A percentile compares a stretch with the other conserved stretches of the same genome.
Conservation (phyloP, 208 protist species). For the Trypanosoma cruzi region DNA sequence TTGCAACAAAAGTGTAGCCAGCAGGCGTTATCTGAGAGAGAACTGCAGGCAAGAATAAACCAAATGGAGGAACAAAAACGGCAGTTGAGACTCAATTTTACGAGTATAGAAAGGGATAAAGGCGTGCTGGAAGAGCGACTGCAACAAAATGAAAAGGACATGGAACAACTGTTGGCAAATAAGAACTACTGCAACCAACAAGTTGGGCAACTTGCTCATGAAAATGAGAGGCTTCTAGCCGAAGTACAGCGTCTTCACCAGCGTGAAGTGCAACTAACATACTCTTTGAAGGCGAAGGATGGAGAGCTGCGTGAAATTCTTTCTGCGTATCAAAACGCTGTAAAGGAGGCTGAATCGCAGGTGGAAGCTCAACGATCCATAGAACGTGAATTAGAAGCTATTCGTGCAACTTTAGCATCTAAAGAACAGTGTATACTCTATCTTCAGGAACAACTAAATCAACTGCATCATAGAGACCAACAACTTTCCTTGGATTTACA, state of each 20-base stretch:
- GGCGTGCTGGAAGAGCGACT: slow-evolving; percentile 54
- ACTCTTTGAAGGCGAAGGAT: slow-evolving; percentile 76
- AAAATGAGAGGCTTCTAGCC: slow-evolving; percentile 67
- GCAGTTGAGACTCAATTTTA: slow-evolving; percentile 32
- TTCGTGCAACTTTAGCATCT: slow-evolving; percentile 57
- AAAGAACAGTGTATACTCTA: slow-evolving; percentile 76
- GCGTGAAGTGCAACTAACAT: slow-evolving; percentile 55
- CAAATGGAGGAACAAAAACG: slow-evolving; percentile 52
- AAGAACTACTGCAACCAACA: slow-evolving; percentile 81
- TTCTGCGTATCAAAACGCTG: slow-evolving; percentile 69
- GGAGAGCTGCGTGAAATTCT: slow-evolving; percentile 75
- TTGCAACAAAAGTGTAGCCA: slow-evolving; percentile 73
- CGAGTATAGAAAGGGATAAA: slow-evolving; percentile 51
- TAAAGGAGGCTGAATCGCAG: slow-evolving; percentile 60
- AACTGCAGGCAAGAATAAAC: slow-evolving; percentile 44
- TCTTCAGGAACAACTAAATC: slow-evolving; percentile 73
- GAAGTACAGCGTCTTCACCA: slow-evolving; percentile 58
- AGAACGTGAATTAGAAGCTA: slow-evolving; percentile 74
- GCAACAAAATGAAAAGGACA: slow-evolving; percentile 73
- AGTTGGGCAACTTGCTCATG: slow-evolving; percentile 53
- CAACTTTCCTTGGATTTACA: slow-evolving; percentile 82
- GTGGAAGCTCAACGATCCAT: slow-evolving; percentile 54
- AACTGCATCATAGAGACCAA: slow-evolving; percentile 75
- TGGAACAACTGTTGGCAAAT: slow-evolving; percentile 66
- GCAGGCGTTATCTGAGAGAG: slow-evolving; percentile 51